phyloP scores from a whole-genome alignment of 106 monocot species.

The Alisma plantagoaquatica region DNA sequence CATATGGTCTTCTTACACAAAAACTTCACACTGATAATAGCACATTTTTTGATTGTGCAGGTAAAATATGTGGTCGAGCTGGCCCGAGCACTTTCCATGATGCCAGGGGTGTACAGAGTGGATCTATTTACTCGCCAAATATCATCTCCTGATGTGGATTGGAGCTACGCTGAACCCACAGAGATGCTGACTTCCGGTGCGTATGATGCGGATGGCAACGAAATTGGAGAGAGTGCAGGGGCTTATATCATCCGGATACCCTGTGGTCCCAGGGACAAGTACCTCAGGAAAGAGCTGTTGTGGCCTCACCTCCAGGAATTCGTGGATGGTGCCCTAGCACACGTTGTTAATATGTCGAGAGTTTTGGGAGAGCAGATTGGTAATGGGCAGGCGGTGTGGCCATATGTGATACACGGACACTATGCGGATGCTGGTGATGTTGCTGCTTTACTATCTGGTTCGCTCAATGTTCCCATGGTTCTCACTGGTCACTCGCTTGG shows the following conservation, averaged over 20 bases:
- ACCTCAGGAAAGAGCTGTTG: conserved; percentile 68
- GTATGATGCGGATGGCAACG: conserved; percentile 56
- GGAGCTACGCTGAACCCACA: conserved; percentile 95
- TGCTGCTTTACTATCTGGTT: conserved; percentile 84
- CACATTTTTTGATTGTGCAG: conserved; percentile 19
- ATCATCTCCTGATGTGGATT: conserved; percentile 82
- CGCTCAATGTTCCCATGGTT: conserved; percentile 93
- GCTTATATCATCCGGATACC: conserved; percentile 89
- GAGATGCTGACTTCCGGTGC: conserved; percentile 76
- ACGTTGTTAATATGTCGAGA: conserved; percentile 84
- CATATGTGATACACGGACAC: conserved; percentile 91
- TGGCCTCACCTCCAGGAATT: conserved; percentile 95
- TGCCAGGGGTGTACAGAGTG: conserved; percentile 90
- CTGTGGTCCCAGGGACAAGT: conserved; percentile 63
- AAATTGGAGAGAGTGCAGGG: conserved; percentile 81
- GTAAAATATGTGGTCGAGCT: conserved; percentile 95
- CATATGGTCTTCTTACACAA: no score
- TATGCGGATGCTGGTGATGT: conserved; percentile 96
- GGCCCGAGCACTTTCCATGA: conserved; percentile 79
- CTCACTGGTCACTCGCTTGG: conserved; percentile 95
- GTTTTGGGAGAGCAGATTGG: conserved; percentile 85
- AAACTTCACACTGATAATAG: no score
- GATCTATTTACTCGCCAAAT: conserved; percentile 94
- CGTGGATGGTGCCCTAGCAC: conserved; percentile 78
- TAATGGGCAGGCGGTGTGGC: conserved; percentile 78